Evolutionary conservation across 1,139 yeast genomes (phyloP).

Genomic region (Diutina catenulata): DNA sequence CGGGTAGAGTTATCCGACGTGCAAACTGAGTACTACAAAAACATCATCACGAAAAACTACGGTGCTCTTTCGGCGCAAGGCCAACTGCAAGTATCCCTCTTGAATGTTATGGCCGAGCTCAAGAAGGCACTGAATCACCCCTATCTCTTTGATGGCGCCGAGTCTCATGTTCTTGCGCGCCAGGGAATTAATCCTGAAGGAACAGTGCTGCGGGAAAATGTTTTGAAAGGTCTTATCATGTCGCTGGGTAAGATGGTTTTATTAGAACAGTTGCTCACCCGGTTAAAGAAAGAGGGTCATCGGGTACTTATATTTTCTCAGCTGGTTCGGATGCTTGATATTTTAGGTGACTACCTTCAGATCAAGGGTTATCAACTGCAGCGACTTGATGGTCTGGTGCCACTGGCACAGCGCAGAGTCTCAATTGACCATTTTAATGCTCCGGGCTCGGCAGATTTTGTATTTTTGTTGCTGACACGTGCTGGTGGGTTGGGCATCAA

Average conservation of each 20-base stretch:
- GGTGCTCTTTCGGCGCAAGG: conserved; percentile 77
- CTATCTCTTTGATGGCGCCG: conserved; percentile 88
- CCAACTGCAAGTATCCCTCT: conserved; percentile 58
- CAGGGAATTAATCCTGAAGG: conserved; percentile 17
- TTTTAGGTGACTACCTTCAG: conserved; percentile 83
- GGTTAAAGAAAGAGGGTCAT: conserved; percentile 87
- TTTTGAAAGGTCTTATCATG: conserved; percentile 87
- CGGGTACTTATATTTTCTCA: conserved; percentile 90
- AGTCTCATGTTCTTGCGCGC: conserved; percentile 62
- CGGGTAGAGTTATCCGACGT: conserved; percentile 91
- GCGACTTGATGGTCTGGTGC: conserved; percentile 92
- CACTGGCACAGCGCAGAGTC: conserved; percentile 85
- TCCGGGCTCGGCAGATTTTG: conserved; percentile 86
- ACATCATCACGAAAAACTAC: conserved; percentile 84
- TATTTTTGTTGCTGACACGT: conserved; percentile 81
- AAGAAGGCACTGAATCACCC: conserved; percentile 98
- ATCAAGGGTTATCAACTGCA: conserved; percentile 89
- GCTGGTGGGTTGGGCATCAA: conserved; percentile 99
- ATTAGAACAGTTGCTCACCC: conserved; percentile 73
- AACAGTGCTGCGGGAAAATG: conserved; percentile 59
- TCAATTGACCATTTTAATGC: conserved; percentile 96
- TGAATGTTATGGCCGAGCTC: conserved; percentile 89
- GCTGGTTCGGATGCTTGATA: conserved; percentile 95
- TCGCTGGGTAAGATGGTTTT: conserved; percentile 97
- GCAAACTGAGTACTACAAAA: conserved; percentile 91